Conservation (phyloP, 2,329 filamentous ascomycete genomes). For the Fusarium buxicola region DNA sequence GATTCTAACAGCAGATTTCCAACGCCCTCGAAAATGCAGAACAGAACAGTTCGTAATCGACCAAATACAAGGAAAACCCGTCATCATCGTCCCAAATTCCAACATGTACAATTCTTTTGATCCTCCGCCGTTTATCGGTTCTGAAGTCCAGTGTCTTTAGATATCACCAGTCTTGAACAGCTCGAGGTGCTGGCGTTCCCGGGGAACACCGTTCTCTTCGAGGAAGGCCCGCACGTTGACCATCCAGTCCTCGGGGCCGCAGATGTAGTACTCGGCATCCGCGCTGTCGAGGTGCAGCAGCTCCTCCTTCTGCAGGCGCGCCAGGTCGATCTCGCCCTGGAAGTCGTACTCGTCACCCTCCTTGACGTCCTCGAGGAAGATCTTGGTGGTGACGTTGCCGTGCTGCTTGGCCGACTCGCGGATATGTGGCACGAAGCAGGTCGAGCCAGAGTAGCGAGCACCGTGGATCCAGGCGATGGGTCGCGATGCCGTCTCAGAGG, state of each 20-base stretch:
- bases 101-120: not conserved
- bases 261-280: constrained; percentile 75
- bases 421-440: constrained; percentile 68
- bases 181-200: constrained; percentile 73
- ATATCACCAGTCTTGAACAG: constrained; percentile 70
- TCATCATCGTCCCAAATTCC: not conserved
- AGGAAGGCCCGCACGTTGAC: constrained; percentile 65
- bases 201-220: constrained; percentile 64
- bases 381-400: constrained; percentile 53
- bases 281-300: constrained; percentile 67
- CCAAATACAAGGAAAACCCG: constrained; percentile 4
- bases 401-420: constrained; percentile 55
- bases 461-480: constrained; percentile 74
- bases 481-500: constrained; percentile 48
- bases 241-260: constrained; percentile 80
- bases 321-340: constrained; percentile 68
- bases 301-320: constrained; percentile 61
- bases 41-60: constrained; percentile 3
- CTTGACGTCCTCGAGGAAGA: constrained; percentile 68
- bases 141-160: constrained; percentile 4
- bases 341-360: constrained; percentile 69
- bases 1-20: constrained; percentile 19
- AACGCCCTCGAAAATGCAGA: constrained; percentile 38
- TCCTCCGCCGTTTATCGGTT: no score
- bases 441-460: constrained; percentile 60